Base-by-base conservation (phyloP, 192 early-diverging fungal genomes). In the Coemansia sp. region DNA sequence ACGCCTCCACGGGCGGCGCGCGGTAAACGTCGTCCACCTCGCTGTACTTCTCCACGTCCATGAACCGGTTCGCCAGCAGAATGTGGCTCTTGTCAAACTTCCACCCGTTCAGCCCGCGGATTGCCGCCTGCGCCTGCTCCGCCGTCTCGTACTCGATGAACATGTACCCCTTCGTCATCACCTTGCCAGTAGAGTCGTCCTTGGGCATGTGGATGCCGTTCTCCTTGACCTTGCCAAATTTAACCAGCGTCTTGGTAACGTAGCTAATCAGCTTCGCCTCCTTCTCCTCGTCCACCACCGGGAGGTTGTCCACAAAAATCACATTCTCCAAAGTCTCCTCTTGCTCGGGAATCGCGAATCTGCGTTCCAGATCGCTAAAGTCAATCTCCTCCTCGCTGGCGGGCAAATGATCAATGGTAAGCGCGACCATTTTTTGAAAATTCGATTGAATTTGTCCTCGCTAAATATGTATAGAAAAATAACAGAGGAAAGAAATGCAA, bases 101-200 rank as follows among this genome's bases (percentile, higher is more conserved):
- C 82, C 85, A 87, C 35, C 91, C 89, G 78, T 97, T 89, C 21
- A 87, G 84, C 36, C 85, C 74, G 72, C 89, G 90, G 69, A 98
- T 87, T 4, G 92, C 93, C 33, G 87, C 72, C 31, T 85, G 75
- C 36, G 97, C 97, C 68, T 93, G 85, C 72, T 93, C 93, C 4
- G 89, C 77, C 42, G 91, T 92, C 78, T 93, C 92, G 69, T 95
- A 96, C 78, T 98, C 94, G 63, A 99, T 85, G 72, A 99, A 99
- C 66, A 95, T 82, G 85, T 90, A 97, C 34, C 96, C 97, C 76
- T 96, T 97, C 74, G 88, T 87, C 74, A 79, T 85, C 45, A 71
- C 78, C 79, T 89, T 89, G 64, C 89, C 92, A 24, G 86, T 86
- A 6, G 80, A 82, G 42, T 70, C 66, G 53, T 90, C 89, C 87